phyloP scores from a whole-genome alignment of 495 filamentous ascomycete genomes.

The Penicillium samsonianum region DNA sequence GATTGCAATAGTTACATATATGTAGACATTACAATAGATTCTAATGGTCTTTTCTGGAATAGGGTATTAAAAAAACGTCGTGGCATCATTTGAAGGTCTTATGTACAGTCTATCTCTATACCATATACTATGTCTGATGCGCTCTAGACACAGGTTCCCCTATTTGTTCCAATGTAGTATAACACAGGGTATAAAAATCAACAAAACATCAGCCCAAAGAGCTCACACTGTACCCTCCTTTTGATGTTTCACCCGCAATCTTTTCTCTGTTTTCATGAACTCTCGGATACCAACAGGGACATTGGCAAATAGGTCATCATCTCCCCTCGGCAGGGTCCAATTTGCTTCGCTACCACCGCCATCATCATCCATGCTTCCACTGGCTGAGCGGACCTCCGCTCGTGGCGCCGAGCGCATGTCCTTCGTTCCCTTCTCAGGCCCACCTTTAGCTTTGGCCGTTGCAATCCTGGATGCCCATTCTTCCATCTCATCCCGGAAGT shows the following conservation, averaged over 20 bases:
- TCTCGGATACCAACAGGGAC: slow-evolving; percentile 92
- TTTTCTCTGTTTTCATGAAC: slow-evolving; percentile 98
- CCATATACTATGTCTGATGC: slow-evolving; percentile 13
- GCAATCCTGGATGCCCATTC: slow-evolving; percentile 68
- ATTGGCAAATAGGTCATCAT: slow-evolving; percentile 67
- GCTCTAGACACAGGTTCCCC: not conserved
- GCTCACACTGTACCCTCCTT: slow-evolving; percentile 30
- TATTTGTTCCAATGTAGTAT: slow-evolving; percentile 3
- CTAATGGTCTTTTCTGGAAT: not conserved
- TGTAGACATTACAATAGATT: not conserved
- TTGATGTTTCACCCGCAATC: slow-evolving; percentile 71
- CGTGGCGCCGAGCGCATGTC: slow-evolving; percentile 40
- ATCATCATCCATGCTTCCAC: slow-evolving; percentile 75
- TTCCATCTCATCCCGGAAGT: slow-evolving; percentile 86
- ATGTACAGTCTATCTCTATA: slow-evolving; percentile 33
- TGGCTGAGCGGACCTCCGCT: slow-evolving; percentile 42
- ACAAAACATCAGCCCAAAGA: not conserved
- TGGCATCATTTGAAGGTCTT: slow-evolving; percentile 16
- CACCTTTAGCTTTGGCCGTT: slow-evolving; percentile 51
- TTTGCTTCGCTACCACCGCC: slow-evolving; percentile 71
- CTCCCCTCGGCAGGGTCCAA: slow-evolving; percentile 50
- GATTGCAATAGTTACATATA: not conserved
- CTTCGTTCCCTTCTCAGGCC: slow-evolving; percentile 27
- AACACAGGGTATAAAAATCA: slow-evolving; percentile 18
- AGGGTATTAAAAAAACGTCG: not conserved